Base-by-base conservation (phyloP, 345 rosid species). In the Cardamine occulta region DNA sequence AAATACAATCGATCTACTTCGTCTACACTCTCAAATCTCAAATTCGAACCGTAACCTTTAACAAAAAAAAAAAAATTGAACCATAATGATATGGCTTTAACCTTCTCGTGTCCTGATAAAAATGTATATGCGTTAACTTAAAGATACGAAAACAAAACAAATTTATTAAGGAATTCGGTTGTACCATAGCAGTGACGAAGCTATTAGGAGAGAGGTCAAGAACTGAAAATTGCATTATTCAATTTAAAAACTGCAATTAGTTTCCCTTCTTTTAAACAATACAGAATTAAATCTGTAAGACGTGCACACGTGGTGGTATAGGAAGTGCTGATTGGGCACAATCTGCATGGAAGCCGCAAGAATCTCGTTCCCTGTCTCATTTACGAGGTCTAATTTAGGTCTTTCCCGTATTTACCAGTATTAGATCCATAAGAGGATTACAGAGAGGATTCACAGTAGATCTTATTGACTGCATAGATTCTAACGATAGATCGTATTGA, bases 361-460 rank as follows among this genome's bases (percentile, higher is more conserved):
- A 73, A 64, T 42, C 70, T 54, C 70, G 62, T 73, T 21, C 1
- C 7, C 10, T 48, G 68, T 72, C 58, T 72, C 19, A 37, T 51
- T 61, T 26, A 61, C 52, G 37, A 63, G 56, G 77, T 73, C 70
- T 42, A 42, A 56, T 73, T 29, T 8, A 37, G 37, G 49, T 65
- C 56, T 57, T 69, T 44, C 55, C 7, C 26, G 21, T 55, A 7
- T 31, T 5, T 19, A n/a, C n/a, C n/a, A n/a, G n/a, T n/a, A n/a
- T n/a, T n/a, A n/a, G n/a, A 23, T 23, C 2, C 24, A 23, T 23
- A 23, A 23, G 24, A 23, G 24, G 2, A 23, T 23, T 23, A 23
- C 24, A 23, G 24, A 23, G 24, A 23, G 2, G 24, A 23, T 23
- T 23, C 24, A 1, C 24, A 2, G 24, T 23, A 23, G 2, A 23